Evolutionary conservation across 2,329 filamentous ascomycete species (phyloP).

Genomic region (Arthrobotrys musiformis): DNA sequence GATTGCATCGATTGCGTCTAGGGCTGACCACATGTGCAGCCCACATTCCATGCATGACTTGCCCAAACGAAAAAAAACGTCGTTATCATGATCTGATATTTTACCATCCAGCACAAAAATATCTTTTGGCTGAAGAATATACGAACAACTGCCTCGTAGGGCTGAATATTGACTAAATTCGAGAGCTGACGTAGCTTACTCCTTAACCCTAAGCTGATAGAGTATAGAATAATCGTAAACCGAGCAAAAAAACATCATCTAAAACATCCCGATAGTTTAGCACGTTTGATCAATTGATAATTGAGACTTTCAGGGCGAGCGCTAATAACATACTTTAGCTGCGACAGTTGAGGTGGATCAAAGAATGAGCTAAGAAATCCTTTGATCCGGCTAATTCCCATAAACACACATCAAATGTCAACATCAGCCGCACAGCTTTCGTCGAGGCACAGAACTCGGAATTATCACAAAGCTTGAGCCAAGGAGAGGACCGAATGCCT

Average conservation of each 20-base stretch:
- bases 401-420: background rate
- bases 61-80: background rate
- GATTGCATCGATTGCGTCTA: background rate
- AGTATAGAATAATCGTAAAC: constrained; percentile 15
- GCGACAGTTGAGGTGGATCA: background rate
- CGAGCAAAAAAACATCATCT: background rate
- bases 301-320: background rate
- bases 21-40: constrained; percentile 12
- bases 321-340: background rate
- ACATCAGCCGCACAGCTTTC: constrained; percentile 6
- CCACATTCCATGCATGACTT: background rate
- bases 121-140: no score
- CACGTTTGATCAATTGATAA: background rate
- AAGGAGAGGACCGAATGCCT: background rate
- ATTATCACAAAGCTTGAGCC: background rate
- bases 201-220: background rate
- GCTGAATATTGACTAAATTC: constrained; percentile 2
- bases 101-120: background rate
- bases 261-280: background rate
- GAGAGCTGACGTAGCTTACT: background rate
- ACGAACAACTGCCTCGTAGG: background rate
- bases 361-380: background rate
- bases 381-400: constrained; percentile 7
- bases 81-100: background rate
- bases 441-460: background rate